A percentile compares a stretch with the other conserved stretches of the same genome.
phyloP scores from a whole-genome alignment of 768 basidiomycete genomes.

The Collybiopsis luxurians region DNA sequence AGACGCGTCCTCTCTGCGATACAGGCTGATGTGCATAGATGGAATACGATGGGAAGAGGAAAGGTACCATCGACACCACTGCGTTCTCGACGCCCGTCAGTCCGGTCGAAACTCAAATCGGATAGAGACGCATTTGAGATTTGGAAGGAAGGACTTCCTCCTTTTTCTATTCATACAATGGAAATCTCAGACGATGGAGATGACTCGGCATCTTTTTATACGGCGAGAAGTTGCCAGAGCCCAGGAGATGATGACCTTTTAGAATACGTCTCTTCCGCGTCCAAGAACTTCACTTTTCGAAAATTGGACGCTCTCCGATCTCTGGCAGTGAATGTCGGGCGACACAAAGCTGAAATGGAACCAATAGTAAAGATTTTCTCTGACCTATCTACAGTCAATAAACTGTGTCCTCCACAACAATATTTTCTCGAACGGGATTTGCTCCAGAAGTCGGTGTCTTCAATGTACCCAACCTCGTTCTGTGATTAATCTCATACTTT shows the following conservation, averaged over 20 bases:
- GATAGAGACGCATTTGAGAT: too few relatives aligned
- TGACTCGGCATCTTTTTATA: background rate
- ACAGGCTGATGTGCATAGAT: background rate
- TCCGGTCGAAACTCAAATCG: too few relatives aligned
- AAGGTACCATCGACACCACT: too few relatives aligned
- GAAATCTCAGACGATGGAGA: background rate
- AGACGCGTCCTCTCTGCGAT: background rate
- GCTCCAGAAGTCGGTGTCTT: background rate
- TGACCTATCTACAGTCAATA: background rate
- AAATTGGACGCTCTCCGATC: background rate
- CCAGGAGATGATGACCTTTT: background rate
- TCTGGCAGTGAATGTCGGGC: background rate
- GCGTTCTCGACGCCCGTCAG: too few relatives aligned
- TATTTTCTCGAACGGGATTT: background rate
- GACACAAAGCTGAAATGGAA: background rate
- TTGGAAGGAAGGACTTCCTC: background rate
- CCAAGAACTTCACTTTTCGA: background rate
- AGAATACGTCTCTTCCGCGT: background rate
- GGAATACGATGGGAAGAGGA: background rate
- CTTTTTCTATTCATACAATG: background rate
- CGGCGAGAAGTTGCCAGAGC: background rate
- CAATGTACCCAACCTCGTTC: too few relatives aligned
- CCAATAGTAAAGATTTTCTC: background rate
- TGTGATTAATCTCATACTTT: too few relatives aligned
- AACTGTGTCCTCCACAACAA: background rate